A percentile compares a stretch with the other conserved stretches of the same genome.
phyloP scores from a whole-genome alignment of 179 eudicot genomes.

The Drosera spatulata region DNA sequence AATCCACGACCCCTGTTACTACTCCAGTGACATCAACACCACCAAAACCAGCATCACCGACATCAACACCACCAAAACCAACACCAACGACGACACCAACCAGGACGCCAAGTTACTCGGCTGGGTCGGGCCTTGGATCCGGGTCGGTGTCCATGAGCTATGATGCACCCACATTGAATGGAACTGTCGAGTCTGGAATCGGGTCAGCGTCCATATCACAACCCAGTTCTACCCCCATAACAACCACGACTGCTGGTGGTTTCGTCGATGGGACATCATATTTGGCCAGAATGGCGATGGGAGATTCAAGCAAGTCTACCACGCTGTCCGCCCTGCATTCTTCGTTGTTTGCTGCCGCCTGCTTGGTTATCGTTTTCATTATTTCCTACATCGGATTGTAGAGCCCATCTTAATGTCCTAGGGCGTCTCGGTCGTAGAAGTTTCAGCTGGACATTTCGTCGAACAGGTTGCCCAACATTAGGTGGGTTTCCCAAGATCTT shows the following conservation, averaged over 20 bases:
- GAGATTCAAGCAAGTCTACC: conserved; percentile 23
- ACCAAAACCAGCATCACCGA: conserved; percentile 12
- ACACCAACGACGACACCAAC: conserved; percentile 7
- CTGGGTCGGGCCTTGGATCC: conserved; percentile 1
- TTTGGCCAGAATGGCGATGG: conserved; percentile 37
- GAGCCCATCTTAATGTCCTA: too few species aligned
- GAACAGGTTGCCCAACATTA: conserved; percentile 2
- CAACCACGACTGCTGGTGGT: conserved; percentile 20
- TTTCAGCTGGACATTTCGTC: conserved; percentile 8
- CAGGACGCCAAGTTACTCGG: not conserved
- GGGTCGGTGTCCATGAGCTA: conserved; percentile 3
- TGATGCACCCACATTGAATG: not conserved
- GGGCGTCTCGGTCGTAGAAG: too few species aligned
- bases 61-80: not conserved
- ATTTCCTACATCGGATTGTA: conserved; percentile 18
- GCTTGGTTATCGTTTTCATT: conserved; percentile 12
- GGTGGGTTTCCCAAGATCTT: not conserved
- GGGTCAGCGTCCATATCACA: conserved; percentile 25
- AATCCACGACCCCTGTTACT: conserved; percentile 12
- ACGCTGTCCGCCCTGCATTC: conserved; percentile 14
- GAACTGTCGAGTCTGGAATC: conserved; percentile 6
- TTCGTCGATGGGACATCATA: conserved; percentile 35
- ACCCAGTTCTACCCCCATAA: conserved; percentile 8
- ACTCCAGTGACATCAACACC: not conserved
- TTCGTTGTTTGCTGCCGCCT: conserved; percentile 7